These are phyloP conservation scores for Ogataea nonfermentans DNA, from an alignment of 805 yeast species.

Conservation along the genomic window DNA sequence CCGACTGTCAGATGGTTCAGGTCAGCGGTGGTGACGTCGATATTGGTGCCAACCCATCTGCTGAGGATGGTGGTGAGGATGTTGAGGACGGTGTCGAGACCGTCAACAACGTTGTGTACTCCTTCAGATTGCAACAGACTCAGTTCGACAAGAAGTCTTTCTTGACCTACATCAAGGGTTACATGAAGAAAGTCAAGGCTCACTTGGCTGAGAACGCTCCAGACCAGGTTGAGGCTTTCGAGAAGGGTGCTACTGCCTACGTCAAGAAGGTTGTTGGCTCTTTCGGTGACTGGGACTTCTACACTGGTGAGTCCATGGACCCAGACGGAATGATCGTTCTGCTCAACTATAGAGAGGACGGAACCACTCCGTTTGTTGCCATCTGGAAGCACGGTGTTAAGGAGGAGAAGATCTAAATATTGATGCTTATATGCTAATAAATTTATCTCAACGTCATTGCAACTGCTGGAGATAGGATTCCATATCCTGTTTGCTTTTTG, in stretches of 20 bases:
- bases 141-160: constrained; percentile 97
- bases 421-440: constrained; percentile 5
- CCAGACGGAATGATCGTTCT: constrained; percentile 98
- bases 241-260: constrained; percentile 96
- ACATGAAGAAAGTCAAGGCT: constrained; percentile 96
- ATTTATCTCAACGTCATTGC: constrained; percentile 2
- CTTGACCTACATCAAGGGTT: constrained; percentile 95
- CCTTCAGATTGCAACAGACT: constrained; percentile 96
- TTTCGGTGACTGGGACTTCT: constrained; percentile 99
- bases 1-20: constrained; percentile 89
- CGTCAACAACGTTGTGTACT: constrained; percentile 98
- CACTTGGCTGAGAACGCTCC: constrained; percentile 87
- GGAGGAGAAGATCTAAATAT: constrained; percentile 80
- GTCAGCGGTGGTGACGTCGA: constrained; percentile 85
- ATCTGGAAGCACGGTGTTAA: constrained; percentile 99
- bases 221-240: constrained; percentile 82
- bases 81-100: constrained; percentile 82
- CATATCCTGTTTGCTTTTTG: constrained; percentile 51
- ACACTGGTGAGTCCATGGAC: constrained; percentile 99
- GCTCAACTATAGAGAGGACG: constrained; percentile 99
- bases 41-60: constrained; percentile 99
- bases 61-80: constrained; percentile 87
- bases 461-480: constrained; percentile 37
- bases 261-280: constrained; percentile 93
- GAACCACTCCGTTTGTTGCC: constrained; percentile 94